Evolutionary conservation across 192 early-diverging fungal species (phyloP).

Genomic region (Coemansia sp.): DNA sequence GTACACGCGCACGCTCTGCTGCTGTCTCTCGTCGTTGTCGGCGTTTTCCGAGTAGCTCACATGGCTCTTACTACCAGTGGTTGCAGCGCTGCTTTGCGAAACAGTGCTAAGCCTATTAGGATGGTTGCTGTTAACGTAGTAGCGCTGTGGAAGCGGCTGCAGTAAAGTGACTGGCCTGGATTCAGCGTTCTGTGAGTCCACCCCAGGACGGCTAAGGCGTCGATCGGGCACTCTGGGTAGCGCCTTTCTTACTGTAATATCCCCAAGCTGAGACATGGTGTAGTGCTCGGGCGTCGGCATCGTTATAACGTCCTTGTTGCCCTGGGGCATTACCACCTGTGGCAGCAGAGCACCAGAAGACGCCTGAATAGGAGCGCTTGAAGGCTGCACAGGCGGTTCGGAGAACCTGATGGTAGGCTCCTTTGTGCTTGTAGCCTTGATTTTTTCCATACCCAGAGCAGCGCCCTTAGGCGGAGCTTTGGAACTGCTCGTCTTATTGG

Average conservation of each 20-base stretch:
- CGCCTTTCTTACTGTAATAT: neutral
- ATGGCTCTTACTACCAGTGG: neutral
- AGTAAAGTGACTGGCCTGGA: neutral
- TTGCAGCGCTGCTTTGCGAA: neutral
- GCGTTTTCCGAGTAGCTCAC: neutral
- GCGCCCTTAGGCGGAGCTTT: neutral
- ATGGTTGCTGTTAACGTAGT: neutral
- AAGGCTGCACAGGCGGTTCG: constrained; percentile 1
- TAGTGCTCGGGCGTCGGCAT: constrained; percentile 4
- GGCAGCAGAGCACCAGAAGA: neutral
- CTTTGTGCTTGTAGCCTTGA: neutral
- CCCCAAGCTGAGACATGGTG: neutral
- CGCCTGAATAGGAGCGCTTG: neutral
- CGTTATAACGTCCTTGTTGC: neutral
- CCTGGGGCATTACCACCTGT: neutral
- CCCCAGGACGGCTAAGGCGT: neutral
- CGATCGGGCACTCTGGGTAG: neutral
- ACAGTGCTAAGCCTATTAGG: neutral
- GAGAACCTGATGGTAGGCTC: constrained; percentile 2
- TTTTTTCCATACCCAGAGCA: neutral
- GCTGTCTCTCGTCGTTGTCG: constrained; percentile 1
- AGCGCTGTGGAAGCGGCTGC: constrained; percentile 1
- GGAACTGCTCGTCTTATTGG: neutral
- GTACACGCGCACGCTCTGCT: constrained; percentile 16
- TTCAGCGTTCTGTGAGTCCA: neutral